Base-by-base conservation (phyloP, 352 stramenopile species). In the Globisporangium recalcitrans region DNA sequence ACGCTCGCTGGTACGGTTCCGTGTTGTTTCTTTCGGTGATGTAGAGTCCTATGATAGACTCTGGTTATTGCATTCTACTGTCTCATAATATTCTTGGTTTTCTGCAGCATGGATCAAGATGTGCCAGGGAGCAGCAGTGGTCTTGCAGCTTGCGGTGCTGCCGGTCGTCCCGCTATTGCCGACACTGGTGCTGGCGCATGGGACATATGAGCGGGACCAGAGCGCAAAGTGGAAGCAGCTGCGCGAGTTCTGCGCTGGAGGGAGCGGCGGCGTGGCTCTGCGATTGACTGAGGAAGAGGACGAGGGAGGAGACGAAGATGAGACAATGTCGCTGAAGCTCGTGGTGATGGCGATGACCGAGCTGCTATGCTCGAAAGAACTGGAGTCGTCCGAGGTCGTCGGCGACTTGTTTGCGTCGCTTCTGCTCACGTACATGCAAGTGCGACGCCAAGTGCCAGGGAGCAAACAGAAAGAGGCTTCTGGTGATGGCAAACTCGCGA, bases 341-440 rank as follows among this genome's bases (percentile, higher is more conserved):
- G 40, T 86, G 14, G 57, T 88, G 29, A 60, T 70, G 46, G 72
- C 76, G 8, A 36, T 91, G 32, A 72, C 88, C 2, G 70, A 89
- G 34, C 34, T 93, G 19, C 62, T 95, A 1, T 65, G 71, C 5
- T 67, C 70, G n/a, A 87, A 89, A 54, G 71, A 91, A 21, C 70
- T 93, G 7, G 78, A 92, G 60, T 65, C 58, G 0, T 87, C 69
- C 0, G 62, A 83, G 34, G 85, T 93, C 8, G 80, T 92, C 14
- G 82, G 85, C 1, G 72, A 92, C 7, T 69, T 95, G 5, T 93
- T 95, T 64, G 73, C 78, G 34, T 90, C 80, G 8, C 69, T 95
- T 9, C 57, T 95, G 47, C 70, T 90, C 7, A 88, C 74, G 14
- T 93, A 93, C 63, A 93, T 93, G 85, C 60, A 78, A 4, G 67